phyloP scores from a whole-genome alignment of 2,329 filamentous ascomycete species.

The Ascochyta viciae-villosae region DNA sequence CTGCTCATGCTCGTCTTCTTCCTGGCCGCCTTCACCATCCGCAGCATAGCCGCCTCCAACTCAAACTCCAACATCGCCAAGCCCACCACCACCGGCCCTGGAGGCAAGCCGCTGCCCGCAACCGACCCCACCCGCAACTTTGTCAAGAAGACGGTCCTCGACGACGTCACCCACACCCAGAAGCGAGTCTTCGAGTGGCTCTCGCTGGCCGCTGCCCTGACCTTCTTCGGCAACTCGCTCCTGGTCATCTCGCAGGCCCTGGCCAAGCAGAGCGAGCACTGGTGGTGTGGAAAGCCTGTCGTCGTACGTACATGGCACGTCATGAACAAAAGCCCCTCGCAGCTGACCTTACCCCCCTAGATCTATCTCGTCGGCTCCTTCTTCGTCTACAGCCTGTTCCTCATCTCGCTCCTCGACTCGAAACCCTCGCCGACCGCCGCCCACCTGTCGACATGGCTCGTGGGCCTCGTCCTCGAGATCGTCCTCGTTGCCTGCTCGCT shows the following conservation, averaged over 20 bases:
- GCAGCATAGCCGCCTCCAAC: conserved; percentile 63
- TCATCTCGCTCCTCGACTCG: conserved; percentile 86
- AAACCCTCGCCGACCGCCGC: conserved; percentile 79
- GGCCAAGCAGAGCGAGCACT: conserved; percentile 66
- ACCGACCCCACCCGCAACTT: conserved; percentile 55
- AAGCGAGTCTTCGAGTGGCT: conserved; percentile 79
- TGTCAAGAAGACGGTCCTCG: conserved; percentile 55
- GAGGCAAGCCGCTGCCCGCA: conserved; percentile 84
- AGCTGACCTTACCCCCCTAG: conserved; percentile 54
- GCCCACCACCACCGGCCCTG: conserved; percentile 72
- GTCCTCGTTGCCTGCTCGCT: conserved; percentile 74
- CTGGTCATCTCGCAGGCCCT: conserved; percentile 79
- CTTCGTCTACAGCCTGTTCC: conserved; percentile 85
- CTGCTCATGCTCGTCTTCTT: conserved; percentile 71
- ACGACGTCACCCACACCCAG: conserved; percentile 69
- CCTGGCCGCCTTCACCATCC: conserved; percentile 65
- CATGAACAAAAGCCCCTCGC: too few species aligned
- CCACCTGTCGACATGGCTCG: conserved; percentile 80
- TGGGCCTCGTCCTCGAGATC: conserved; percentile 75
- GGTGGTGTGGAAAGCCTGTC: conserved; percentile 83
- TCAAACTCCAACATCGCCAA: conserved; percentile 54
- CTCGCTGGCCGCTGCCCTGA: conserved; percentile 72
- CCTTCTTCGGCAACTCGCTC: conserved; percentile 77
- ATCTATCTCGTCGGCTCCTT: conserved; percentile 85
- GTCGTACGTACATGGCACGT: conserved; percentile 64